Evolutionary conservation across 768 basidiomycete genomes (phyloP), one percentile per base, ranked within the genome.

Genomic region (Pleurotus sapidus): DNA sequence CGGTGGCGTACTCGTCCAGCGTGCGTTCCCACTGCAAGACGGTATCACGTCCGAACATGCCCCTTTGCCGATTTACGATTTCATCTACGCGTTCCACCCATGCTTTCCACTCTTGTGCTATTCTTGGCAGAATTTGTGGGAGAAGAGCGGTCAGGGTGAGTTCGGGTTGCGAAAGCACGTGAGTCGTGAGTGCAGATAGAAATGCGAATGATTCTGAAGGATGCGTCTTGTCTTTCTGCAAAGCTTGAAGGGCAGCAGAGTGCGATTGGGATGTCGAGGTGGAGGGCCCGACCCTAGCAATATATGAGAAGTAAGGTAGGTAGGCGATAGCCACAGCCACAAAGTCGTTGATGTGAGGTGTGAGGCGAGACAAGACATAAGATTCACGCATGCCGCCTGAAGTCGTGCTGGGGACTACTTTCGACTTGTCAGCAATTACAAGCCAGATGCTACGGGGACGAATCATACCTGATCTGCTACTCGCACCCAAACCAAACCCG

Each of bases 291-390:
- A 50, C 14, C 42, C 64, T 55, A 12, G 78, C 66, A 53, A 81
- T 69, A 62, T 82, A 86, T 18, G 91, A 88, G 67, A 94, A 94
- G 67, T 94, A 93, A 2, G 89, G 90, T 47, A 93, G 82, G 67
- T 93, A 94, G 5, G 92, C 88, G 68, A 86, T 79, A 68, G 83
- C 89, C 27, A 87, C 82, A 2, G 91, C 81, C 27, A 87, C 84
- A 62, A 91, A 94, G 51, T 93, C 91, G 51, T 78, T 73, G 49
- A 93, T 84, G 69, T 88, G 85, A 14, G 88, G 87, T 48, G 87
- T 82, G 15, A 94, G 75, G 55, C 92, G 81, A 15, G 86, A 89
- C 39, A 84, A 71, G 61, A 93, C 79, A 68, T 94, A 94, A 5
- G 86, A 84, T 57, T 91, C 87, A 59, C 92, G 86, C 89, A 93